Conservation (phyloP, 208 protist genomes). For the Trypanosoma vivax region DNA sequence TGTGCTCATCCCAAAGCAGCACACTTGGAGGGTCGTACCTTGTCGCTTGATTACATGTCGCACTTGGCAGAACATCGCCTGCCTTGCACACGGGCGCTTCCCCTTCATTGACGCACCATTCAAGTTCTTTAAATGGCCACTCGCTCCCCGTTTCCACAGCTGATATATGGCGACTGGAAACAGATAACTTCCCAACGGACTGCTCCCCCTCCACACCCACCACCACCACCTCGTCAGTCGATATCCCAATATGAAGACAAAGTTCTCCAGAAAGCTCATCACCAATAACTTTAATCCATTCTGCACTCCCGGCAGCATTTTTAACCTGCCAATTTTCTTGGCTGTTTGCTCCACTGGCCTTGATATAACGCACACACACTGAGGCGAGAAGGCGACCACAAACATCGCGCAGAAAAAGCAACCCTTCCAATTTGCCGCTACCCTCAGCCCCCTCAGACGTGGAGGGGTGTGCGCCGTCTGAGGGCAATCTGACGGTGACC, state of each 20-base stretch:
- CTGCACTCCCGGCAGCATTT: neutral
- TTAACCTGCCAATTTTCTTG: conserved; percentile 2
- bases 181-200: neutral
- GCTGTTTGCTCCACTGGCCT: no score
- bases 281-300: neutral
- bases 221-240: neutral
- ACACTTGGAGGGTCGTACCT: neutral
- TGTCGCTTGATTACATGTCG: neutral
- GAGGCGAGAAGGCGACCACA: conserved; percentile 2
- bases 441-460: neutral
- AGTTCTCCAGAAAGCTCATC: neutral
- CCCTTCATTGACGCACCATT: neutral
- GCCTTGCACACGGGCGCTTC: neutral
- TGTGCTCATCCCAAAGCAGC: conserved; percentile 3
- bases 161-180: neutral
- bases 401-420: conserved; percentile 10
- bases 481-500: neutral
- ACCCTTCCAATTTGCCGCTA: neutral
- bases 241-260: neutral
- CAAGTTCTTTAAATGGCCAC: neutral
- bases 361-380: conserved; percentile 1
- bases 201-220: neutral
- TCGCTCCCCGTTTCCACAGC: neutral
- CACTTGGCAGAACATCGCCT: neutral
- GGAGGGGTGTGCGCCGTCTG: neutral